Percentiles rank a stretch among this genome's conserved stretches.
Conservation (phyloP, 345 rosid genomes). For the Aquilaria yunnanensis region DNA sequence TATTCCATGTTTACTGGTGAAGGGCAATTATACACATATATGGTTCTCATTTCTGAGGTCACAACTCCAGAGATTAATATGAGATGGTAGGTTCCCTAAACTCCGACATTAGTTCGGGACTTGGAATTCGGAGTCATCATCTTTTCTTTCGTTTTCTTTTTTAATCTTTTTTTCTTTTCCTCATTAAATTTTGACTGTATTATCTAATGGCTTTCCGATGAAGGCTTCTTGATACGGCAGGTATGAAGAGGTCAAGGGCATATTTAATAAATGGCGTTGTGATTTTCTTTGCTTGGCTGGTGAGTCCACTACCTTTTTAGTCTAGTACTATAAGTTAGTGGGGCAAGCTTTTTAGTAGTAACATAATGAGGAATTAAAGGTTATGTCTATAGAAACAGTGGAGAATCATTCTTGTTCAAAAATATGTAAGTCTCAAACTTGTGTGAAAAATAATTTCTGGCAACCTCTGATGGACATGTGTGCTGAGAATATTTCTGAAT, state of each 20-base stretch:
- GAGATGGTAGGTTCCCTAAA: constrained; percentile 59
- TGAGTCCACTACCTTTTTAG: constrained; percentile 27
- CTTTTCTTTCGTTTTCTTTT: too few relatives aligned
- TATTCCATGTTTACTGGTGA: constrained; percentile 75
- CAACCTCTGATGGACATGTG: background rate
- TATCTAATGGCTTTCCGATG: constrained; percentile 16
- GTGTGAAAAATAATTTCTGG: background rate
- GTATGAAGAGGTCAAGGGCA: constrained; percentile 66
- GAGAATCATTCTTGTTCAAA: background rate
- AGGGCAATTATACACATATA: constrained; percentile 74
- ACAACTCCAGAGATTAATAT: constrained; percentile 85
- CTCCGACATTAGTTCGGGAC: background rate
- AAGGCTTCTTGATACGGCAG: constrained; percentile 77
- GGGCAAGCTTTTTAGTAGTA: too few relatives aligned
- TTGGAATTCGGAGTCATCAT: background rate
- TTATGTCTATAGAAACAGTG: background rate
- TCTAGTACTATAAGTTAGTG: background rate
- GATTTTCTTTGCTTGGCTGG: constrained; percentile 80
- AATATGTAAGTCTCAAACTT: background rate
- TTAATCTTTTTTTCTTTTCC: too few relatives aligned
- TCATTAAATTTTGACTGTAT: background rate
- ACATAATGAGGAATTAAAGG: background rate
- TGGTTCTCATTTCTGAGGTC: constrained; percentile 81
- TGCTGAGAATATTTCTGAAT: constrained; percentile 11
- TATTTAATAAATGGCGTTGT: constrained; percentile 75